phyloP scores from a whole-genome alignment of 2,329 filamentous ascomycete genomes.

The Microsporum ferrugineum region DNA sequence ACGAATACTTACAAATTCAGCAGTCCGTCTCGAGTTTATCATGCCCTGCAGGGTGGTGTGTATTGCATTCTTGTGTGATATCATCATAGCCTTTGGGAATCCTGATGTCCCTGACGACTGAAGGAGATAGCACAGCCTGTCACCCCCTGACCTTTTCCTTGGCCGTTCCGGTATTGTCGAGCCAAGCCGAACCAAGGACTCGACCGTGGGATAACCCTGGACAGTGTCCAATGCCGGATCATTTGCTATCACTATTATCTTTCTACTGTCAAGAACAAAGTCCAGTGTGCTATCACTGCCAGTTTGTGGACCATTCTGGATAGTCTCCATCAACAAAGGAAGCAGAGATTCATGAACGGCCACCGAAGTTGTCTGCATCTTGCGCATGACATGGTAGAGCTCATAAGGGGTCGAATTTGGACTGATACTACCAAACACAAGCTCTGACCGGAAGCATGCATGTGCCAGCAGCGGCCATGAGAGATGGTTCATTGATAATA shows the following conservation, averaged over 20 bases:
- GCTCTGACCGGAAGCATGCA: slow-evolving; percentile 10
- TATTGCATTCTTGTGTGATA: slow-evolving; percentile 13
- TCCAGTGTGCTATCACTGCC: slow-evolving; percentile 1
- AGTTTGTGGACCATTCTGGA: slow-evolving; percentile 1
- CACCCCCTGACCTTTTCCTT: slow-evolving; percentile 5
- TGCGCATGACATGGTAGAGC: slow-evolving; percentile 12
- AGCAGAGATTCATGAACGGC: slow-evolving; percentile 12
- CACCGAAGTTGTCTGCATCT: slow-evolving; percentile 11
- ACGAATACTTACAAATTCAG: slow-evolving; percentile 7
- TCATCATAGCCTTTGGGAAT: slow-evolving; percentile 13
- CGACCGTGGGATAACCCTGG: slow-evolving; percentile 8
- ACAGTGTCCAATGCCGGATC: slow-evolving; percentile 9
- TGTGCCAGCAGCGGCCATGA: slow-evolving; percentile 11
- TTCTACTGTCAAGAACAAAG: slow-evolving; percentile 8
- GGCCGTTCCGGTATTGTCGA: slow-evolving; percentile 3
- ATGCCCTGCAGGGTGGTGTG: slow-evolving; percentile 9
- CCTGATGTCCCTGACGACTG: slow-evolving; percentile 12
- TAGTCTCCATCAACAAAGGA: slow-evolving; percentile 6
- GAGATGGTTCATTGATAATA: slow-evolving; percentile 10
- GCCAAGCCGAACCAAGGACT: slow-evolving; percentile 9
- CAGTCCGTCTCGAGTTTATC: slow-evolving; percentile 4
- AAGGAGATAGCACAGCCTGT: slow-evolving; percentile 10
- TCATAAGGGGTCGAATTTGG: slow-evolving; percentile 10
- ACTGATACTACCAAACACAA: slow-evolving; percentile 12
- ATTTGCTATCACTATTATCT: slow-evolving; percentile 11